phyloP scores from a whole-genome alignment of 805 yeast genomes.

The Myxozyma neotropica region DNA sequence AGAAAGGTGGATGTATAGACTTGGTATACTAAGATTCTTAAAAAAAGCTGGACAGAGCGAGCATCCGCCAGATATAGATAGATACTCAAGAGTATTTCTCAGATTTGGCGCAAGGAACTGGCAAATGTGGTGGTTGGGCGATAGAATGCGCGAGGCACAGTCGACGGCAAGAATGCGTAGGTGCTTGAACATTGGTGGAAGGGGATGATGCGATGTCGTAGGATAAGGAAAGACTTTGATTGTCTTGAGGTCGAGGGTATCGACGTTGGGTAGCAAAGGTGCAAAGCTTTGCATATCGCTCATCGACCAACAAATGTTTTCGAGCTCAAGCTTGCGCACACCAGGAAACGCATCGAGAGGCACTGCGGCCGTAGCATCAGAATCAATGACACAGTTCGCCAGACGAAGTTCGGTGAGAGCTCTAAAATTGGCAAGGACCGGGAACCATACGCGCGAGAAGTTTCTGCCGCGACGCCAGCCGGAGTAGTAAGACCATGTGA shows the following conservation, averaged over 20 bases:
- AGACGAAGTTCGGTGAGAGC: slow-evolving; percentile 21
- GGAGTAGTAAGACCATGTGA: slow-evolving; percentile 31
- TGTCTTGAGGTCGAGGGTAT: slow-evolving; percentile 25
- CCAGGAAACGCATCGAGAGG: slow-evolving; percentile 6
- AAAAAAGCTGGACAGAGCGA: slow-evolving; percentile 32
- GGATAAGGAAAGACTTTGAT: slow-evolving; percentile 32
- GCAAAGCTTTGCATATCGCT: slow-evolving; percentile 29
- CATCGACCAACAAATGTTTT: slow-evolving; percentile 31
- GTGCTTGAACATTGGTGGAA: slow-evolving; percentile 27
- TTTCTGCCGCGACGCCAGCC: slow-evolving; percentile 36
- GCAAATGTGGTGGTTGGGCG: slow-evolving; percentile 33
- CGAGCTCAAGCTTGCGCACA: slow-evolving; percentile 19
- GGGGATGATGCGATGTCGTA: slow-evolving; percentile 28
- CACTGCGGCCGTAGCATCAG: slow-evolving; percentile 13
- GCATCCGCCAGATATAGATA: slow-evolving; percentile 30
- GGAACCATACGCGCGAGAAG: slow-evolving; percentile 30
- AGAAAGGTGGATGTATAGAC: slow-evolving; percentile 15
- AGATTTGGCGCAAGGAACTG: slow-evolving; percentile 26
- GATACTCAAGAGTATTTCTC: slow-evolving; percentile 13
- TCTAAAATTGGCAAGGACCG: slow-evolving; percentile 21
- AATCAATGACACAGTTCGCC: slow-evolving; percentile 29
- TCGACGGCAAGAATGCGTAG: slow-evolving; percentile 24
- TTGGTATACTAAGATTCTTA: slow-evolving; percentile 19
- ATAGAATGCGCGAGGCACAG: slow-evolving; percentile 34
- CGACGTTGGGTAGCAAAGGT: slow-evolving; percentile 23